A percentile compares a stretch with the other conserved stretches of the same genome.
Conservation (phyloP, 495 filamentous ascomycete species). For the Aspergillus nidulans region DNA sequence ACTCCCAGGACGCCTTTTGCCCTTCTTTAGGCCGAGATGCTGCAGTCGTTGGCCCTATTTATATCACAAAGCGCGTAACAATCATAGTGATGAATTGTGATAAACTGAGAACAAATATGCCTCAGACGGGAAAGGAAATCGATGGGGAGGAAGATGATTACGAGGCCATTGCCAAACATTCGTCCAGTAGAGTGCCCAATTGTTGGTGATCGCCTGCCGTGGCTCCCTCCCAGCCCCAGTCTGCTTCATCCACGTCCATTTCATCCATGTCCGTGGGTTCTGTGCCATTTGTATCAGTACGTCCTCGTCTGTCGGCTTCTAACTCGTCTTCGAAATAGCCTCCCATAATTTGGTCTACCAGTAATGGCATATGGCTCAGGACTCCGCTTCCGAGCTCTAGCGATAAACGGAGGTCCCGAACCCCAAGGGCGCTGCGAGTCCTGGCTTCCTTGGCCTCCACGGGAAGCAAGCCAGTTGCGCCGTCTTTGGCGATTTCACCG, state of each 20-base stretch:
- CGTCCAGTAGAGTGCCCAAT: conserved; percentile 67
- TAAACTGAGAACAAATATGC: conserved; percentile 8
- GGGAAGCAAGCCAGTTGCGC: conserved; percentile 64
- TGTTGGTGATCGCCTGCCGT: conserved; percentile 54
- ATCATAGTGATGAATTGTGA: conserved; percentile 1
- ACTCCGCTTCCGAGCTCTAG: conserved; percentile 69
- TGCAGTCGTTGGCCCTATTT: background rate
- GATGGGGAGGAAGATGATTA: conserved; percentile 18
- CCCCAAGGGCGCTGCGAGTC: conserved; percentile 62
- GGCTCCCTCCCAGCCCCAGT: conserved; percentile 73
- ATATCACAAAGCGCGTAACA: background rate
- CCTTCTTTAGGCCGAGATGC: conserved; percentile 12
- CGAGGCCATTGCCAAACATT: conserved; percentile 47
- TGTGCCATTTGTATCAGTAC: conserved; percentile 38
- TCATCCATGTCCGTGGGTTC: conserved; percentile 37
- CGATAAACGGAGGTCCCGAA: conserved; percentile 73
- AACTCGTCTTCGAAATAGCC: conserved; percentile 73
- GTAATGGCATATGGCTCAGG: conserved; percentile 70
- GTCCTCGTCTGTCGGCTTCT: conserved; percentile 53
- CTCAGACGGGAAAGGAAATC: conserved; percentile 8
- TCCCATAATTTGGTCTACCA: conserved; percentile 66
- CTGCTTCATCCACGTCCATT: conserved; percentile 63
- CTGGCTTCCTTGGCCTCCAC: conserved; percentile 67
- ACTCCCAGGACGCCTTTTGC: conserved; percentile 23
- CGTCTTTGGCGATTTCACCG: conserved; percentile 64